These are phyloP conservation scores for Hyaloscypha hepaticicola DNA, from an alignment of 495 filamentous ascomycete genomes.

Conservation along the genomic window DNA sequence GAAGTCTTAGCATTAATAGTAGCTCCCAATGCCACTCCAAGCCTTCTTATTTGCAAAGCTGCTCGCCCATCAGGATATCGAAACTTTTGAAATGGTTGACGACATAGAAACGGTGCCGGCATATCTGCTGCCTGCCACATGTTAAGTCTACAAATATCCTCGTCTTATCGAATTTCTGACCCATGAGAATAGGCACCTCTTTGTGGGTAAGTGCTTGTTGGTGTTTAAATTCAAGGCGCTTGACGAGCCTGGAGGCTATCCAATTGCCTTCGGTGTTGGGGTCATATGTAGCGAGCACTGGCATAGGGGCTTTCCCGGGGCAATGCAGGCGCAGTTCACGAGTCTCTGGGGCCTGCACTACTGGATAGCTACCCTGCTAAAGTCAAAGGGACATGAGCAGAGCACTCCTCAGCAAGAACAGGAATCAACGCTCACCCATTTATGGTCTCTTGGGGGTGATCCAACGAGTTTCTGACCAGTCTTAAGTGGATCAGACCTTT, in stretches of 20 bases:
- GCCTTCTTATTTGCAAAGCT: neutral
- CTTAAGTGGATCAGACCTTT: neutral
- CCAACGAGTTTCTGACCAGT: neutral
- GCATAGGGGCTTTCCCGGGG: neutral
- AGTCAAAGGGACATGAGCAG: neutral
- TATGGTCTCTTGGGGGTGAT: neutral
- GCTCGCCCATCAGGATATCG: neutral
- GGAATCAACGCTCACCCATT: neutral
- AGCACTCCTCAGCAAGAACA: neutral
- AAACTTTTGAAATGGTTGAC: neutral
- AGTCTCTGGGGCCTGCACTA: neutral
- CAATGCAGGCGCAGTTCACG: neutral
- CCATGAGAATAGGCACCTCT: neutral
- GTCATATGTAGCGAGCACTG: neutral
- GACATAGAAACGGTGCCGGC: neutral
- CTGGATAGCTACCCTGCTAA: neutral
- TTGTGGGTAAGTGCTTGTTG: neutral
- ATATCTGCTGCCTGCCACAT: neutral
- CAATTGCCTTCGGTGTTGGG: neutral
- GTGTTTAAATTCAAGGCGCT: neutral
- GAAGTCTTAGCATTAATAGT: neutral
- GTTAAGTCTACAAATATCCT: neutral
- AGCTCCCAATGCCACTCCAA: neutral
- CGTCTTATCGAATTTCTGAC: neutral
- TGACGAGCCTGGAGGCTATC: neutral